These are phyloP conservation scores for Rhizopogon vinicolor DNA, from an alignment of 768 basidiomycete species.

Conservation along the genomic window DNA sequence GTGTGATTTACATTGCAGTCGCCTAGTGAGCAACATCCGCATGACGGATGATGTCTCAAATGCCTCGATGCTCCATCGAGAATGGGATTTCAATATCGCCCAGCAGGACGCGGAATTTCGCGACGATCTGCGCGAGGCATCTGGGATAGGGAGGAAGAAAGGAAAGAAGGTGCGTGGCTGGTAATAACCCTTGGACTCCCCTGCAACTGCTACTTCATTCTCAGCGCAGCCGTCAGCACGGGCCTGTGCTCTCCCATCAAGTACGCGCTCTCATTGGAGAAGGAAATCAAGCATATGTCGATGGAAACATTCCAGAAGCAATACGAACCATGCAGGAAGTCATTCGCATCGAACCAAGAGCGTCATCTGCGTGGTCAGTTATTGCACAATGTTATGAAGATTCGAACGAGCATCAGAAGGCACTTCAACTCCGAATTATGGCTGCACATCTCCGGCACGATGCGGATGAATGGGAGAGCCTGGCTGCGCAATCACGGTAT, in stretches of 20 bases:
- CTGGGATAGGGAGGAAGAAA: slow-evolving; percentile 57
- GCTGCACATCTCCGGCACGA: slow-evolving; percentile 84
- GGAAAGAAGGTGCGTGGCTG: slow-evolving; percentile 39
- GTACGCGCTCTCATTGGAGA: slow-evolving; percentile 74
- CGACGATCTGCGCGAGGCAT: slow-evolving; percentile 69
- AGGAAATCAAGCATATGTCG: slow-evolving; percentile 84
- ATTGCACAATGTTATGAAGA: slow-evolving; percentile 83
- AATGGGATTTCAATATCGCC: slow-evolving; percentile 73
- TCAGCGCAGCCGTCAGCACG: slow-evolving; percentile 42
- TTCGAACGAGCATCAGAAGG: slow-evolving; percentile 60
- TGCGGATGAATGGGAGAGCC: slow-evolving; percentile 81
- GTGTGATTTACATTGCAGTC: slow-evolving; percentile 39
- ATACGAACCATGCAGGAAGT: slow-evolving; percentile 86
- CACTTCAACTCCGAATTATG: slow-evolving; percentile 82
- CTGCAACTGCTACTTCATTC: neutral
- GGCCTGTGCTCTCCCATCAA: slow-evolving; percentile 62
- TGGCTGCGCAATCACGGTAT: slow-evolving; percentile 74
- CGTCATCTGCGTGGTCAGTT: slow-evolving; percentile 80
- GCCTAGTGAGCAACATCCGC: slow-evolving; percentile 64
- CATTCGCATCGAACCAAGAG: slow-evolving; percentile 88
- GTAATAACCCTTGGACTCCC: neutral
- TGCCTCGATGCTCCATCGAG: slow-evolving; percentile 48
- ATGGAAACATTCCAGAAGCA: slow-evolving; percentile 59
- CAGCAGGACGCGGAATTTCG: slow-evolving; percentile 66
- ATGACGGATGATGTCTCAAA: slow-evolving; percentile 40